Conservation (phyloP, 1,284 basidiomycete species). For the Pyrrhoderma noxium region DNA sequence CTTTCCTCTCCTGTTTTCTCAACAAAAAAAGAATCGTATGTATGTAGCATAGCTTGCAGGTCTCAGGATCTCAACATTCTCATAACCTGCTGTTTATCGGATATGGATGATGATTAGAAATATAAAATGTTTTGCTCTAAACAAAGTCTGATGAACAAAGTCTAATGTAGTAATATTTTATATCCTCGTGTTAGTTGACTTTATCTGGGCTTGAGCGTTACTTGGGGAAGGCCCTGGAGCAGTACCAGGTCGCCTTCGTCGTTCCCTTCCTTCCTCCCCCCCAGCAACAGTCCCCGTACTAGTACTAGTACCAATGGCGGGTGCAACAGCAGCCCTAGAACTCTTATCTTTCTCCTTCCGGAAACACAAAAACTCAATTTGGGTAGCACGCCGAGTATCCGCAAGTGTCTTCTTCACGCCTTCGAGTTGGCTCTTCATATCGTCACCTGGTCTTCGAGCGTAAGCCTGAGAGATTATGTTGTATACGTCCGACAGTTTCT, state of each 20-base stretch:
- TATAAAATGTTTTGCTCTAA: too few relatives aligned
- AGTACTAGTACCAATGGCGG: neutral
- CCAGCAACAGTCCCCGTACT: neutral
- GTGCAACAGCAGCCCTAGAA: neutral
- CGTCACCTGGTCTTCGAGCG: constrained; percentile 68
- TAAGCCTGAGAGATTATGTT: constrained; percentile 92
- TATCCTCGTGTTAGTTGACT: too few relatives aligned
- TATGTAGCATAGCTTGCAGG: constrained; percentile 15
- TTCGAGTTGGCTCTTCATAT: constrained; percentile 83
- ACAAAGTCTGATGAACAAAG: too few relatives aligned
- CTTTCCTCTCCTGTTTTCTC: constrained; percentile 7
- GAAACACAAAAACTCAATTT: constrained; percentile 93
- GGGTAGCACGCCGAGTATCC: constrained; percentile 83
- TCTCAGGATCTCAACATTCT: constrained; percentile 11
- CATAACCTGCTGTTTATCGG: too few relatives aligned
- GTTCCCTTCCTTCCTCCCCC: constrained; percentile 9
- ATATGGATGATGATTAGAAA: too few relatives aligned
- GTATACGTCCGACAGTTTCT: constrained; percentile 85
- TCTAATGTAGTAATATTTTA: too few relatives aligned
- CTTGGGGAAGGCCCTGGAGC: neutral
- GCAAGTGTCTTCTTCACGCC: constrained; percentile 85
- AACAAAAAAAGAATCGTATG: constrained; percentile 3
- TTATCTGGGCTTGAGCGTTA: too few relatives aligned
- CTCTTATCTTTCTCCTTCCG: constrained; percentile 46
- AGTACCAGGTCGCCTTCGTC: constrained; percentile 2